Percentiles rank a stretch among this genome's conserved stretches.
Evolutionary conservation across 192 early-diverging fungal species (phyloP).

Genomic region (Gonapodya prolifera): DNA sequence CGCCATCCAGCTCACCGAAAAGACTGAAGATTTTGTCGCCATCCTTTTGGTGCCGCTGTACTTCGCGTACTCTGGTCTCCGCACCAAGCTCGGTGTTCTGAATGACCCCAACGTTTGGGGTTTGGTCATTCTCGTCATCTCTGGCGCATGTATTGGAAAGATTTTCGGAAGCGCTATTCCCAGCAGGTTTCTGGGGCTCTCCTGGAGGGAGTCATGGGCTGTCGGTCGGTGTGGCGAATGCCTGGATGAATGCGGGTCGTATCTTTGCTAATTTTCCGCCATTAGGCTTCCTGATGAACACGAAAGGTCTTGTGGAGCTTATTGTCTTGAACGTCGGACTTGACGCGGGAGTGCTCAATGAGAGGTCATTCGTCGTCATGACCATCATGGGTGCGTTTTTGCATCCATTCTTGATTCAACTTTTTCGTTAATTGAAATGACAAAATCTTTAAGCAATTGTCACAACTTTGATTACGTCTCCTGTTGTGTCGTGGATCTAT

Average conservation of each 20-base stretch:
- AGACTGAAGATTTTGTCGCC: conserved; percentile 80
- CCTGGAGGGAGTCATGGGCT: conserved; percentile 71
- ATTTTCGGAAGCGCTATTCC: conserved; percentile 66
- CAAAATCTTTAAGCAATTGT: conserved; percentile 40
- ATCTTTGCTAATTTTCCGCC: too few relatives aligned
- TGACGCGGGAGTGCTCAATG: conserved; percentile 70
- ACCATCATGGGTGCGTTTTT: conserved; percentile 25
- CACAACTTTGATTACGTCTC: conserved; percentile 82
- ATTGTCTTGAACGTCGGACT: conserved; percentile 92
- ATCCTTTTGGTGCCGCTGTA: conserved; percentile 85
- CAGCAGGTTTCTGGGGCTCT: conserved; percentile 51
- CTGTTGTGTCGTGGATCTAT: conserved; percentile 60
- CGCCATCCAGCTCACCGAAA: conserved; percentile 74
- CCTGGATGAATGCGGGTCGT: conserved; percentile 92
- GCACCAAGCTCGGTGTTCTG: conserved; percentile 68
- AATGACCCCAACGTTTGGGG: conserved; percentile 62
- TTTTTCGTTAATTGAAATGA: not conserved
- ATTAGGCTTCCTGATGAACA: conserved; percentile 2
- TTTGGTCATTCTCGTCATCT: conserved; percentile 58
- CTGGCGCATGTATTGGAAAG: conserved; percentile 73
- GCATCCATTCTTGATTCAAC: too few relatives aligned
- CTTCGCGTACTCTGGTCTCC: conserved; percentile 89
- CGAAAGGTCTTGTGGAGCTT: conserved; percentile 66
- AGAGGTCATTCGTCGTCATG: conserved; percentile 26
- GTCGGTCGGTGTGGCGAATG: conserved; percentile 44